These are phyloP conservation scores for Fragilariopsis cylindrus DNA, from an alignment of 108 stramenopile genomes.

Conservation along the genomic window DNA sequence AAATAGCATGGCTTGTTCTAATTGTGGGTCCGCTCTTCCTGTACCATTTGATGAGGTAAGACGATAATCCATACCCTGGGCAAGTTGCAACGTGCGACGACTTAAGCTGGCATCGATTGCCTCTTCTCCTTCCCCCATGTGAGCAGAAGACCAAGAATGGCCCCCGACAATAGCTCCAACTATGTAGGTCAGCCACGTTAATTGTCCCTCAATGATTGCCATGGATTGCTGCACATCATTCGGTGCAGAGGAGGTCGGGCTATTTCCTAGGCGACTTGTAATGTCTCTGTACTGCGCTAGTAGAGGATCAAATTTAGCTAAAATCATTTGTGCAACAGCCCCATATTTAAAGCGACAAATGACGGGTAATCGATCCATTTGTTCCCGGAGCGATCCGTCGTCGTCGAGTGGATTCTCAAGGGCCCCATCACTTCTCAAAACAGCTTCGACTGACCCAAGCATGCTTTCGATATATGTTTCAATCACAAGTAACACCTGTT, in stretches of 20 bases:
- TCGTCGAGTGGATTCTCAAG: constrained; percentile 95
- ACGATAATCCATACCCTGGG: constrained; percentile 87
- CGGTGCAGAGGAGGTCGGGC: constrained; percentile 73
- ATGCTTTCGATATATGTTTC: constrained; percentile 94
- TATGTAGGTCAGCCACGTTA: constrained; percentile 97
- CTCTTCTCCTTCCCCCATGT: constrained; percentile 90
- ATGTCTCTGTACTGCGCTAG: constrained; percentile 81
- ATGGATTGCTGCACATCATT: constrained; percentile 68
- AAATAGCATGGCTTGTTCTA: constrained; percentile 81
- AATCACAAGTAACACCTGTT: constrained; percentile 86
- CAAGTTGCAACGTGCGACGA: constrained; percentile 86
- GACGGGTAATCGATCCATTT: constrained; percentile 93
- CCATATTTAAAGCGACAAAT: constrained; percentile 94
- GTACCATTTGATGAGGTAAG: constrained; percentile 81
- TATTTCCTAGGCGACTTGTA: constrained; percentile 55
- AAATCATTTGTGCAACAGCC: constrained; percentile 74
- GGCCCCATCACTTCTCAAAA: constrained; percentile 81
- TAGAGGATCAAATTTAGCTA: constrained; percentile 89
- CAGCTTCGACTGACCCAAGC: constrained; percentile 91
- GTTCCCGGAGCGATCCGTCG: constrained; percentile 93
- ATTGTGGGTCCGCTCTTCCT: constrained; percentile 70
- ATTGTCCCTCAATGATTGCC: constrained; percentile 88
- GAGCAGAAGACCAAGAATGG: constrained; percentile 88
- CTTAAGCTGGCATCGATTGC: constrained; percentile 91
- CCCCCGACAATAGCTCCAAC: constrained; percentile 91